Evolutionary conservation across 345 rosid species (phyloP).

Genomic region (Aegle marmelos): DNA sequence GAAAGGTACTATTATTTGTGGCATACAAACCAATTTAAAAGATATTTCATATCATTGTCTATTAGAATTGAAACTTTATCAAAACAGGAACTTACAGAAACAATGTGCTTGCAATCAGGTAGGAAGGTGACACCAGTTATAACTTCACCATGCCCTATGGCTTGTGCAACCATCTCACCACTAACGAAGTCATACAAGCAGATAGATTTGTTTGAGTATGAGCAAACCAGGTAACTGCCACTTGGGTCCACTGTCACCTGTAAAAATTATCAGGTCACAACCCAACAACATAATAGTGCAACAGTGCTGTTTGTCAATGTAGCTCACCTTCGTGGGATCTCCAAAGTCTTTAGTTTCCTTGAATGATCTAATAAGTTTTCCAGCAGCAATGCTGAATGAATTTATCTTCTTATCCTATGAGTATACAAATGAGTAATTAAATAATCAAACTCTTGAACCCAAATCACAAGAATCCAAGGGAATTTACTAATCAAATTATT

Average conservation of each 20-base stretch:
- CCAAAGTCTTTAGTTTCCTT: conserved; percentile 69
- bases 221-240: conserved; percentile 64
- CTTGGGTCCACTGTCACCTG: conserved; percentile 86
- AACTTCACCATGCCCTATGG: conserved; percentile 75
- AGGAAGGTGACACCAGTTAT: conserved; percentile 75
- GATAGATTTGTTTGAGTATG: conserved; percentile 69
- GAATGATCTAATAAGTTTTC: conserved; percentile 70
- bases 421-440: conserved; percentile 2
- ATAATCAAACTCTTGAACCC: conserved; percentile 12
- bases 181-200: conserved; percentile 58
- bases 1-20: neutral
- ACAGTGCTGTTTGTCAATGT: conserved; percentile 14
- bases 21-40: neutral
- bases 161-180: conserved; percentile 68
- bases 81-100: conserved; percentile 62
- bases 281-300: conserved; percentile 14
- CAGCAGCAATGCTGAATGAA: conserved; percentile 51
- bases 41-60: conserved; percentile 6
- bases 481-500: neutral
- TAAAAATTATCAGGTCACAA: conserved; percentile 18
- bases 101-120: conserved; percentile 80
- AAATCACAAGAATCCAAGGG: conserved; percentile 1
- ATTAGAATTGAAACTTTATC: conserved; percentile 9
- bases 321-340: conserved; percentile 69
- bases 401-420: conserved; percentile 81